Evolutionary conservation across 2,329 filamentous ascomycete genomes (phyloP), one percentile per base, ranked within the genome.

Genomic region (Bipolaris sorokiniana): DNA sequence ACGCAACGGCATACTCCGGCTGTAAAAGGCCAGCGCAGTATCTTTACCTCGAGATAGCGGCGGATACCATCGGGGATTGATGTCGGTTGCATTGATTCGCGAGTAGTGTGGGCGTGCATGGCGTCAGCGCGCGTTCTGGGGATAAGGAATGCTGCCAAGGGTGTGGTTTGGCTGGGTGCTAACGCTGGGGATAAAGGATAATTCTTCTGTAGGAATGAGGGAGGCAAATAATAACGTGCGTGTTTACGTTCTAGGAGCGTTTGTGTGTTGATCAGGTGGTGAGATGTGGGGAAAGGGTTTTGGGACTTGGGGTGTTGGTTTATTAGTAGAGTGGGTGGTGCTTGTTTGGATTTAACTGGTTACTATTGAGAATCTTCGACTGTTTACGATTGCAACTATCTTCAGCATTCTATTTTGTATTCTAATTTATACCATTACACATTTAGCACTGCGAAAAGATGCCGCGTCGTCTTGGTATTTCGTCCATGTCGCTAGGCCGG

Each of bases 401-500:
- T 31, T 31, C 10, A 26, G 7, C 23, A 7, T 1, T 23, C 22
- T 23, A 6, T 1, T 23, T 23, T 23, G 5, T 23, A 5, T 23
- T 23, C 22, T 23, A 23, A 23, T 4, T 23, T 23, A 23, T 6
- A 23, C 4, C 7, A 5, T 26, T 26, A 10, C 33, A 48, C 7
- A 16, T 22, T 11, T 1, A 3, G 7, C 10, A 31, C 5, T 26
- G 3, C 41, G 7, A 53, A 56, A 74, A 41, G 2, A 82, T 82
- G 80, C 70, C 82, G 60, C 86, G 82, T 73, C 83, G 82, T 62
- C 83, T 88, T 62, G 89, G 83, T 37, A 92, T 94, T 70, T 87
- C 87, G 56, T 90, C 89, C 61, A 90, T 92, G 83, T 92, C 89
- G 47, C 82, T 94, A 1, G 90, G 90, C 40, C 86, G 89, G 40